Evolutionary conservation across 768 basidiomycete species (phyloP).

Genomic region (Trametes cubensis): DNA sequence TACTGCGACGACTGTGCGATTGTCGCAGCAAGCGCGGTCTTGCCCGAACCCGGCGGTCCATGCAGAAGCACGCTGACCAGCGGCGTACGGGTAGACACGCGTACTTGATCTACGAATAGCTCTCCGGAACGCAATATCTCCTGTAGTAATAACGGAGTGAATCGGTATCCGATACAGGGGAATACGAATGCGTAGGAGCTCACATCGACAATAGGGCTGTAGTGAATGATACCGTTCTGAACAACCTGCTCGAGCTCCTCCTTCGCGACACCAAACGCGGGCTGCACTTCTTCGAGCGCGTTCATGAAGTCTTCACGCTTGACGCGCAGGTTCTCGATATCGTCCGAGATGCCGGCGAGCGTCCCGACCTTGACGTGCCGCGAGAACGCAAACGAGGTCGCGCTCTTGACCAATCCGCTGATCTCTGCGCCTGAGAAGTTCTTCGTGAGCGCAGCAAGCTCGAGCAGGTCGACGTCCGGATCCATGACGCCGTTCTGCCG

Average conservation of each 20-base stretch:
- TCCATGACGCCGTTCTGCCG: conserved; percentile 90
- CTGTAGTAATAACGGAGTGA: conserved; percentile 46
- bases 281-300: conserved; percentile 92
- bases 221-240: conserved; percentile 96
- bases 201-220: conserved; percentile 73
- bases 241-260: conserved; percentile 93
- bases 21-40: conserved; percentile 91
- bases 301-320: conserved; percentile 84
- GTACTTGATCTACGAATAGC: conserved; percentile 92
- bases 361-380: conserved; percentile 98
- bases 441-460: conserved; percentile 85
- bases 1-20: conserved; percentile 93
- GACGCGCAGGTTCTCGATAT: conserved; percentile 91
- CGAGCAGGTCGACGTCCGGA: conserved; percentile 74
- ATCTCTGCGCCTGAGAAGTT: conserved; percentile 99
- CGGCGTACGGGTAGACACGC: conserved; percentile 85
- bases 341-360: conserved; percentile 94
- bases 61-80: conserved; percentile 89
- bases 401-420: conserved; percentile 93
- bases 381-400: conserved; percentile 97
- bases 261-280: conserved; percentile 97
- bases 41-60: conserved; percentile 89
- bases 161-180: background rate
- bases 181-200: conserved; percentile 34
- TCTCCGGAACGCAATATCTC: conserved; percentile 84